Conservation (phyloP, 768 basidiomycete genomes). For the Podaxis pistillaris region DNA sequence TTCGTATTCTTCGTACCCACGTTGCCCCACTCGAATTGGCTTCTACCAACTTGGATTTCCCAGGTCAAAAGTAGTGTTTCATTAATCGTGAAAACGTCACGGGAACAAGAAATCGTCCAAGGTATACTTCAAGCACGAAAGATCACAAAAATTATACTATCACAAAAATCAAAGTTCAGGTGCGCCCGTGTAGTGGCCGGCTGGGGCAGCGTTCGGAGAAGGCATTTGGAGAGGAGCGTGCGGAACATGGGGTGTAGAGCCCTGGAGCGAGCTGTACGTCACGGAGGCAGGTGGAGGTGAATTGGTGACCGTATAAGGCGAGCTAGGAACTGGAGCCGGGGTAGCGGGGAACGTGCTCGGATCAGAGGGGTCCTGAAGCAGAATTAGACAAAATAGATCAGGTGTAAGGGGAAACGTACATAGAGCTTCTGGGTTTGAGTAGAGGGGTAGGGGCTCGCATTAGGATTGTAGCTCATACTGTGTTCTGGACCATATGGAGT, state of each 20-base stretch:
- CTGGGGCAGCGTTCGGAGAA: neutral
- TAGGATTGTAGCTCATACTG: constrained; percentile 22
- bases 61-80: neutral
- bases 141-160: neutral
- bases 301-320: constrained; percentile 14
- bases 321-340: constrained; percentile 9
- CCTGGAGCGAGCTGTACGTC: constrained; percentile 16
- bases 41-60: neutral
- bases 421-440: constrained; percentile 33
- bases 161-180: constrained; percentile 25
- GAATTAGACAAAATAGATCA: neutral
- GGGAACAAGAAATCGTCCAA: neutral
- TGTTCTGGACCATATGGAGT: constrained; percentile 17
- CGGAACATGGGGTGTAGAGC: constrained; percentile 3
- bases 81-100: neutral
- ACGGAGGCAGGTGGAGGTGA: constrained; percentile 16
- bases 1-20: neutral
- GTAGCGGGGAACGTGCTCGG: constrained; percentile 39
- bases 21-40: neutral
- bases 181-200: constrained; percentile 29
- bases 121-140: neutral
- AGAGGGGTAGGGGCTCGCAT: constrained; percentile 20
- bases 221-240: constrained; percentile 7
- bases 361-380: constrained; percentile 35
- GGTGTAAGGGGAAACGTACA: constrained; percentile 26